These are phyloP conservation scores for Dalbergia cultrata DNA, from an alignment of 306 rosid species.

Conservation along the genomic window DNA sequence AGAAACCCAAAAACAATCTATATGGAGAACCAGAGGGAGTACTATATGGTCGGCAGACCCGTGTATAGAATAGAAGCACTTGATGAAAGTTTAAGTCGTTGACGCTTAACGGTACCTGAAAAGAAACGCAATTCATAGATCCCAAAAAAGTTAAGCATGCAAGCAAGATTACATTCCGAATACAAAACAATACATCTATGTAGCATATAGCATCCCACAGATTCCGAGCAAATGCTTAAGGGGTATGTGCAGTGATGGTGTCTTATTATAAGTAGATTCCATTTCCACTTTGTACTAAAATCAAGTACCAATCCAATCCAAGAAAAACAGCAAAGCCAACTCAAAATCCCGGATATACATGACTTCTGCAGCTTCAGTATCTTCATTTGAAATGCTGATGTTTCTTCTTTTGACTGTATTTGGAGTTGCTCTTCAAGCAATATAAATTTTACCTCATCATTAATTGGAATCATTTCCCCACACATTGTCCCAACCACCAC, in stretches of 20 bases:
- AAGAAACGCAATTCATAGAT: slow-evolving; percentile 11
- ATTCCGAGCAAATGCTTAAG: slow-evolving; percentile 39
- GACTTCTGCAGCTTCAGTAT: slow-evolving; percentile 17
- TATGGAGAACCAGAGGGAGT: too few relatives aligned
- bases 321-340: slow-evolving; percentile 37
- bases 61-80: neutral
- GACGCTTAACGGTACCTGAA: neutral
- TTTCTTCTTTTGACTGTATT: slow-evolving; percentile 45
- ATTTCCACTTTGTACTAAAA: slow-evolving; percentile 40
- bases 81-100: neutral
- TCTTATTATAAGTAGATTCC: slow-evolving; percentile 31
- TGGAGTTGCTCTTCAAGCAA: slow-evolving; percentile 26
- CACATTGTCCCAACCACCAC: slow-evolving; percentile 89
- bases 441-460: slow-evolving; percentile 44
- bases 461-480: slow-evolving; percentile 69
- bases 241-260: slow-evolving; percentile 39
- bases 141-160: neutral
- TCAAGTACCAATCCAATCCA: slow-evolving; percentile 31
- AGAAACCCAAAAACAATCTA: too few relatives aligned
- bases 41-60: neutral
- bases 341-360: slow-evolving; percentile 37
- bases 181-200: slow-evolving; percentile 33
- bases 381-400: slow-evolving; percentile 32
- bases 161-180: slow-evolving; percentile 26
- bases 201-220: slow-evolving; percentile 31